Evolutionary conservation across 805 yeast genomes (phyloP), one percentile per base, ranked within the genome.

Genomic region (Saccharomyces eubayanus): DNA sequence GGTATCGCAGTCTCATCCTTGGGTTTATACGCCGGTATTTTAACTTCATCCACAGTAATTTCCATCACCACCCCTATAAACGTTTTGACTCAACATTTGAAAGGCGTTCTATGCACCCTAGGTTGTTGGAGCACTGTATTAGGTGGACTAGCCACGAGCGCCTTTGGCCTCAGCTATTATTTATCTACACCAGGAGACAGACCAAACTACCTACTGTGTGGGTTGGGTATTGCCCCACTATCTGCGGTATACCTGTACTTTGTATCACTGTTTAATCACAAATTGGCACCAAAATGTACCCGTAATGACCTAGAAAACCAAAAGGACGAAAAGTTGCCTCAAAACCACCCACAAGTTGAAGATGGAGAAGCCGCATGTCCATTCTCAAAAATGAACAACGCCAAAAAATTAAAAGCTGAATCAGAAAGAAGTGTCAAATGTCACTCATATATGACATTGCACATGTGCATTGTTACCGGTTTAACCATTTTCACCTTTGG

Each of bases 1-100:
- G 69, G 84, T 49, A 72, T 84, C 47, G 92, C 91, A 30, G 79
- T 81, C 41, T 76, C 86, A 6, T 80, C 90, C 6, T 70, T 86
- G 47, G 94, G 94, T 20, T 65, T 85, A 57, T 76, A 83, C 61
- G 74, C 87, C 6, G 79, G 83, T 21, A 69, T 79, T 5, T 55
- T 62, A 28, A 53, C 64, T 16, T 63, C 77, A 51, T 67, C 78
- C 2, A 56, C 73, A 16, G 66, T 59, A 50, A 68, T 61, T 49
- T 66, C 55, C 64, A 70, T 56, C 71, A 75, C 24, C 51, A 58
- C 57, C 46, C 63, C 61, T 31, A 50, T 50, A 51, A 62, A 59
- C 5, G 61, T 59, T 9, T 28, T 56, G 31, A 59, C 52, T 36
- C 59, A 47, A 43, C 57, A 56, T 51, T 50, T 60, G 30, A 57